phyloP scores from a whole-genome alignment of 169 alveolate genomes.

The Plasmodium ovale region DNA sequence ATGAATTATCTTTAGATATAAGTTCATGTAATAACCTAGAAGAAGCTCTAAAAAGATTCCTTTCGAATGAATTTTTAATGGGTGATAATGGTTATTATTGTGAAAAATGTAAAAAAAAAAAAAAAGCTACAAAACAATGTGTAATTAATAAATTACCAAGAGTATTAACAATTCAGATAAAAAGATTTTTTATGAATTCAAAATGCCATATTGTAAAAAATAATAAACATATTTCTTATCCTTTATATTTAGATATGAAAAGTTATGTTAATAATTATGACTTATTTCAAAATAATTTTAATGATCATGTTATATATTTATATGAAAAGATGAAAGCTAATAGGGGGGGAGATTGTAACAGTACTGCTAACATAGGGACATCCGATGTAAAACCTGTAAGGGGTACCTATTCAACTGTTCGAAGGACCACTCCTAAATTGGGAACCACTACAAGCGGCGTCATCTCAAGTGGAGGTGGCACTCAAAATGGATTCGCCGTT shows the following conservation, averaged over 20 bases:
- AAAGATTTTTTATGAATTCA: slow-evolving; percentile 79
- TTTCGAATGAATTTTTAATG: slow-evolving; percentile 74
- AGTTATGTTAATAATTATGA: slow-evolving; percentile 44
- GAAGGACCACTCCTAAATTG: too few relatives aligned
- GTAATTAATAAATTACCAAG: slow-evolving; percentile 80
- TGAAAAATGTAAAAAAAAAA: slow-evolving; percentile 78
- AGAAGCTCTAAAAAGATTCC: slow-evolving; percentile 74
- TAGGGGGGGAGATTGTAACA: background rate
- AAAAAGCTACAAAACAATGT: slow-evolving; percentile 82
- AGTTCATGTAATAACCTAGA: slow-evolving; percentile 78
- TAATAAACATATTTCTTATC: slow-evolving; percentile 51
- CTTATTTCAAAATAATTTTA: slow-evolving; percentile 40
- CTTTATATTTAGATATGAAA: slow-evolving; percentile 65
- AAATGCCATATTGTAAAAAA: slow-evolving; percentile 44
- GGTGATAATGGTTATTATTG: slow-evolving; percentile 83
- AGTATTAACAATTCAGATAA: slow-evolving; percentile 78
- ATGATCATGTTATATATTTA: slow-evolving; percentile 52
- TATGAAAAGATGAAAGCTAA: slow-evolving; percentile 45
- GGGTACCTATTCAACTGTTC: too few relatives aligned
- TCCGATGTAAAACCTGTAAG: too few relatives aligned
- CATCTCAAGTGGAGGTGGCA: too few relatives aligned
- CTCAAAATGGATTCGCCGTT: too few relatives aligned
- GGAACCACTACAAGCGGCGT: too few relatives aligned
- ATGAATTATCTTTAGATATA: slow-evolving; percentile 82
- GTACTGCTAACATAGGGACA: too few relatives aligned